phyloP scores from a whole-genome alignment of 768 basidiomycete genomes.

The Hericium erinaceus region DNA sequence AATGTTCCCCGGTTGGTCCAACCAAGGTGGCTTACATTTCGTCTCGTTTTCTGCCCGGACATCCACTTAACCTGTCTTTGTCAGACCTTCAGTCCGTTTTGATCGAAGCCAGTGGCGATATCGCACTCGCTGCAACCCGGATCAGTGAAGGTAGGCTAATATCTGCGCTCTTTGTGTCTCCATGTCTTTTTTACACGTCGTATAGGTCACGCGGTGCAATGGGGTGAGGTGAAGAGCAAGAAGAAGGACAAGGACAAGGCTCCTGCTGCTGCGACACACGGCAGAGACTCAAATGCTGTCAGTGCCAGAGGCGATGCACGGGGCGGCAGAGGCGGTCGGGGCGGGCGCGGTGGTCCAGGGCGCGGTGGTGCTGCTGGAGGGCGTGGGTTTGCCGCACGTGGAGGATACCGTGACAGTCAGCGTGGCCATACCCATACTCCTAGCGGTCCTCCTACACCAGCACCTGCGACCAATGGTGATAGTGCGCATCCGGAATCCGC shows the following conservation, averaged over 20 bases:
- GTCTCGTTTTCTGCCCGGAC: conserved; percentile 17
- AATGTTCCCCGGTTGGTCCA: conserved; percentile 59
- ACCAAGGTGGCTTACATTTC: conserved; percentile 42
- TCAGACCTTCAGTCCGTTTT: conserved; percentile 64
- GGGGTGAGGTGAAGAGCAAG: conserved; percentile 79
- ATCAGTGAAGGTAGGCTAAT: conserved; percentile 58
- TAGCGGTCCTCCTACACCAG: conserved; percentile 1
- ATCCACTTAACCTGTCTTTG: conserved; percentile 13
- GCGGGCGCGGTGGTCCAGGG: conserved; percentile 42
- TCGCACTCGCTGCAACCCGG: conserved; percentile 58
- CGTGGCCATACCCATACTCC: conserved; percentile 32
- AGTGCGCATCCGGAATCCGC: neutral
- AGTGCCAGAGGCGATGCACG: conserved; percentile 44
- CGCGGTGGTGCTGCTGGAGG: conserved; percentile 32
- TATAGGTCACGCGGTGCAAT: conserved; percentile 66
- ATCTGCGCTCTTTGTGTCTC: conserved; percentile 3
- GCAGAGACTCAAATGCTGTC: conserved; percentile 43
- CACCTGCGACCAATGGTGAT: conserved; percentile 8
- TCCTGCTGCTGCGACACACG: conserved; percentile 22
- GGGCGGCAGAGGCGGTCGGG: conserved; percentile 55
- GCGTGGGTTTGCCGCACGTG: conserved; percentile 36
- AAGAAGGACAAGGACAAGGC: conserved; percentile 44
- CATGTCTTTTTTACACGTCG: conserved; percentile 14
- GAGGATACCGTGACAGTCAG: conserved; percentile 32
- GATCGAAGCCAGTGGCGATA: conserved; percentile 58